Evolutionary conservation across 768 basidiomycete genomes (phyloP), one percentile per base, ranked within the genome.

Genomic region (Tricholoma sp.): DNA sequence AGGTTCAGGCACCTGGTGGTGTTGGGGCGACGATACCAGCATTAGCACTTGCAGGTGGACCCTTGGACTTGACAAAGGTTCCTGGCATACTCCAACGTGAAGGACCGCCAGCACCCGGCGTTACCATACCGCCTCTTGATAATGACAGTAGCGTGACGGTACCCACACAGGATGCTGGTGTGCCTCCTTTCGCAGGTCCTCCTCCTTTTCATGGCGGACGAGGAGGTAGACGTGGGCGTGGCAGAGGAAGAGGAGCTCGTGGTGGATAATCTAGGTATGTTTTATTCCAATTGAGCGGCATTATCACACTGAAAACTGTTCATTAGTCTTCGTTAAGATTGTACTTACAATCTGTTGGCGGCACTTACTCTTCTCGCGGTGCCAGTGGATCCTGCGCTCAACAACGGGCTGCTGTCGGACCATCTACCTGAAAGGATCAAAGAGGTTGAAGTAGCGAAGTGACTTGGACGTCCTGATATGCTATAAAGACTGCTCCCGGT

Each of bases 1-100:
- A 35, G 52, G 55, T 22, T 53, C 56, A 19, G 14, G 52, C 27
- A 55, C 22, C 50, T 39, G 46, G 14, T 18, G 37, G 22, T 18
- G 37, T 14, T 27, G 54, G 45, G 55, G 14, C 49, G 50, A 27
- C 35, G 34, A 50, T 35, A 21, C 37, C 57, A 12, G 27, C 52
- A 52, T 50, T 27, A 9, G 18, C 60, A 6, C 45, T 22, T 31
- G 39, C 12, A 35, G 35, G 49, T 3, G 53, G 49, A 22, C 47
- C 55, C 5, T 31, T 50, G 47, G 27, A 31, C n/a, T 29, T 50
- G 9, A 32, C 62, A 5, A 70, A 68, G 51, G 64, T 72, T 0
- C 71, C 71, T 1, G 66, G 64, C 16, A 73, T 75, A 24, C 55
- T 74, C 54, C 70, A 71, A 51, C 69, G 72, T 19, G 69, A 70